Evolutionary conservation across 2,329 filamentous ascomycete species (phyloP).

Genomic region (Clonostachys rosea): DNA sequence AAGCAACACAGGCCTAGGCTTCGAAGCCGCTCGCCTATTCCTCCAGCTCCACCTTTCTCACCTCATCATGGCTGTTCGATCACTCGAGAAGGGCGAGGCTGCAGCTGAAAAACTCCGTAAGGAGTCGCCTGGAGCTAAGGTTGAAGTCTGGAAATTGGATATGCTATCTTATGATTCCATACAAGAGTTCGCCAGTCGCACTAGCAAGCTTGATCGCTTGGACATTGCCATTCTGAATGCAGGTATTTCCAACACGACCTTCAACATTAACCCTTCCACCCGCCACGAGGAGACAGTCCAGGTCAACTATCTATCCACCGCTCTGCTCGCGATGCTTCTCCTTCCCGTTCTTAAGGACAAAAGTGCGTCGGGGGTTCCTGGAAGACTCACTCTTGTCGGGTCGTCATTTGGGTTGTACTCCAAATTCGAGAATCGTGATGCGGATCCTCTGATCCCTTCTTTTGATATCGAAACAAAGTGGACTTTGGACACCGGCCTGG

Average conservation of each 20-base stretch:
- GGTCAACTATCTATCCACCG: slow-evolving; percentile 29
- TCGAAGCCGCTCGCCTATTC: slow-evolving; percentile 34
- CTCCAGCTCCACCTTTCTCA: slow-evolving; percentile 24
- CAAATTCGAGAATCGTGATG: slow-evolving; percentile 13
- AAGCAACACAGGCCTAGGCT: slow-evolving; percentile 35
- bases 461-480: slow-evolving; percentile 18
- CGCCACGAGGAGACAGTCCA: slow-evolving; percentile 34
- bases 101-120: slow-evolving; percentile 22
- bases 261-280: slow-evolving; percentile 13
- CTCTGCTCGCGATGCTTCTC: slow-evolving; percentile 21
- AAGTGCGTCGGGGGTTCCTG: slow-evolving; percentile 1
- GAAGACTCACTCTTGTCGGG: slow-evolving; percentile 14
- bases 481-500: slow-evolving; percentile 8
- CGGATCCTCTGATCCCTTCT: slow-evolving; percentile 13
- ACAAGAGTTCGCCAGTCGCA: slow-evolving; percentile 25
- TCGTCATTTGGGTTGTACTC: slow-evolving; percentile 15
- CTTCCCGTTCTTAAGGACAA: slow-evolving; percentile 16
- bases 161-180: slow-evolving; percentile 36
- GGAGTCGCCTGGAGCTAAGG: slow-evolving; percentile 15
- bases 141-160: slow-evolving; percentile 38
- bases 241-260: slow-evolving; percentile 16
- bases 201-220: slow-evolving; percentile 24
- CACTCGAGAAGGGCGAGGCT: slow-evolving; percentile 26
- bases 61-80: slow-evolving; percentile 37
- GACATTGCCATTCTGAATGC: slow-evolving; percentile 42